Evolutionary conservation across 768 basidiomycete genomes (phyloP), one percentile per base, ranked within the genome.

Genomic region (Lactarius tabidus): DNA sequence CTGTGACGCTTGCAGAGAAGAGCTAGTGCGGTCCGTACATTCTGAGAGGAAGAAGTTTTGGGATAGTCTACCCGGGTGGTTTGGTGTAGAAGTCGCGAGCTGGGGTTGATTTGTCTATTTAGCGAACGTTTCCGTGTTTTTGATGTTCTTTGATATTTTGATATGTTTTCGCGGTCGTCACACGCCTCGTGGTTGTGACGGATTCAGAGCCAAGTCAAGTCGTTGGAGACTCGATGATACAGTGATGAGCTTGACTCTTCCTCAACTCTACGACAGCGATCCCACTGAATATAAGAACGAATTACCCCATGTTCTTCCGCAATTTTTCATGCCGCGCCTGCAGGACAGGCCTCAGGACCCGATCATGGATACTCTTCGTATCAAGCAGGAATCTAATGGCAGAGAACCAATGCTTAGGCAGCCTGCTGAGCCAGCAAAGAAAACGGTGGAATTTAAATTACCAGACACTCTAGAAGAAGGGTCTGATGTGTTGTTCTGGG

Each of bases 281-380:
- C 54, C 28, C 26, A 29, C 38, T n/a, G 39, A 52, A 48, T 43
- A 52, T 31, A 54, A 55, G 48, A 56, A 69, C 51, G 66, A 64
- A 3, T 56, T 70, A 18, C 65, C 63, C 14, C 57, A 33, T 7
- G 23, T 74, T 7, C 51, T 62, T 5, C 69, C 72, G 0, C 73
- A 66, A 17, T 91, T 91, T 74, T 85, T 82, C 62, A 78, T 90
- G n/a, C 86, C 89, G 12, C 74, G 69, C n/a, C 75, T 93, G 53
- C 76, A 79, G n/a, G 82, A 91, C 64, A 84, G 82, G 67, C 90
- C 90, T 3, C 90, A 91, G 71, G 86, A 93, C 72, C 90, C 90
- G 2, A 90, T 91, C 67, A 77, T 91, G 74, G 85, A 88, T 51
- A 75, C 79, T 20, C 66, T 90, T 28, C 79, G 79, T 36, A 67